Percentiles rank a stretch among this genome's conserved stretches.
Evolutionary conservation across 257 asterid genomes (phyloP).

Genomic region (Cynanchum wilfordii): DNA sequence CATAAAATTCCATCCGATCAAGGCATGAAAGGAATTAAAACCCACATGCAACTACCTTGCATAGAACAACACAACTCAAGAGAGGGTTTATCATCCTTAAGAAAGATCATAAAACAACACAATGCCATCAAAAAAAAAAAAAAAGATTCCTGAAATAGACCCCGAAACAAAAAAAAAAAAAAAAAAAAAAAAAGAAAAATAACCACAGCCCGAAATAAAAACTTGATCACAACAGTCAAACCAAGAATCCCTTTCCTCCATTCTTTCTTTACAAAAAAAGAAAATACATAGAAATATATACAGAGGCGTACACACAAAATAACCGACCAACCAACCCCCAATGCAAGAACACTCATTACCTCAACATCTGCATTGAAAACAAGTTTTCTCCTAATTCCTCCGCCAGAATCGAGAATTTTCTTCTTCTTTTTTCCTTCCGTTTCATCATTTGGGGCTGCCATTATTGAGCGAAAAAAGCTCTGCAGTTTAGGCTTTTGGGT

Average conservation of each 20-base stretch:
- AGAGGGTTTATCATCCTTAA: neutral
- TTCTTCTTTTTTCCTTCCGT: conserved; percentile 8
- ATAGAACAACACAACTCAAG: neutral
- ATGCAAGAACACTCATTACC: conserved; percentile 21
- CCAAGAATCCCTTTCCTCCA: neutral
- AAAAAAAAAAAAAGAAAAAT: conserved; percentile 5
- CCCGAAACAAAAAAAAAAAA: too few relatives aligned
- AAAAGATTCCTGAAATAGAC: neutral
- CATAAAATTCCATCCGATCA: conserved; percentile 12
- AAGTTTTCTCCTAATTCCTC: conserved; percentile 19
- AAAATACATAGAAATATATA: neutral
- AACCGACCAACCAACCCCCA: neutral
- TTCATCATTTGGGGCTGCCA: conserved; percentile 26
- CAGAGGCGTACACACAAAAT: neutral
- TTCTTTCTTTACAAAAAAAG: neutral
- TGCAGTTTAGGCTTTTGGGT: neutral
- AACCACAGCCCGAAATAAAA: conserved; percentile 1
- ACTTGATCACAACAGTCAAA: neutral
- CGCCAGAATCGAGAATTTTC: neutral
- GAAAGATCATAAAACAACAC: neutral
- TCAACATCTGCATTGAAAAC: conserved; percentile 31
- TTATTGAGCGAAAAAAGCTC: conserved; percentile 4
- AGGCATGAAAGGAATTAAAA: conserved; percentile 19
- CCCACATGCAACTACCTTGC: conserved; percentile 33
- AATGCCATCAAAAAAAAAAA: conserved; percentile 26